Evolutionary conservation across 768 basidiomycete genomes (phyloP), one percentile per base, ranked within the genome.

Genomic region (Suillus placidus): DNA sequence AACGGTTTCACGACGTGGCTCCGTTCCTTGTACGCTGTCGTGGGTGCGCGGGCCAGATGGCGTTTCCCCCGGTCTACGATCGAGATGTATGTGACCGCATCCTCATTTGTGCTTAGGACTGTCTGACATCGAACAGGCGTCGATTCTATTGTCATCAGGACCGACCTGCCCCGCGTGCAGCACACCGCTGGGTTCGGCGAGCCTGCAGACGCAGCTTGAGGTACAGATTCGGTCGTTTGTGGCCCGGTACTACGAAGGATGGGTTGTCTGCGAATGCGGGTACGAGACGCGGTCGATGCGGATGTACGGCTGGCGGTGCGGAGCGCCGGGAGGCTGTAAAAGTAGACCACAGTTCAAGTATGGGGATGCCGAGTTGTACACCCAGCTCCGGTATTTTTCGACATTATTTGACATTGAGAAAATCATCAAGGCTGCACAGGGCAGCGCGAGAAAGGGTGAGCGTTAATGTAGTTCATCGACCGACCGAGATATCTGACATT

Each of bases 231-330:
- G 96, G 0, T 77, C 84, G 2, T 87, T 86, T 67, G 90, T 99
- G 58, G 79, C 82, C 9, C 85, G 82, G 70, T 98, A 96, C 77
- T 99, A 99, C 73, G 88, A 97, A 71, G 88, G 89, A 1, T 96
- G 93, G 92, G 90, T 86, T 1, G 79, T 91, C 6, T 99, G 97
- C 77, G 85, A 95, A 0, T 99, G 97, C 72, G 86, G 86, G 10
- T 83, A 88, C 66, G 85, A 92, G 43, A 95, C 97, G n/a, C 83
- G 97, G 23, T 92, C 90, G 84, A 97, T 98, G 93, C 83, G 92
- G 42, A 94, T 98, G 0, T 96, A 95, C 75, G 95, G 94, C 7
- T 85, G 88, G 38, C 82, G 90, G 60, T 99, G 97, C 74, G 74
- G 95, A 63, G 85, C 86, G 55, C 52, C 67, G 0, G 35, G 37